phyloP scores from a whole-genome alignment of 2,329 filamentous ascomycete species.

The Aspergillus sp. region DNA sequence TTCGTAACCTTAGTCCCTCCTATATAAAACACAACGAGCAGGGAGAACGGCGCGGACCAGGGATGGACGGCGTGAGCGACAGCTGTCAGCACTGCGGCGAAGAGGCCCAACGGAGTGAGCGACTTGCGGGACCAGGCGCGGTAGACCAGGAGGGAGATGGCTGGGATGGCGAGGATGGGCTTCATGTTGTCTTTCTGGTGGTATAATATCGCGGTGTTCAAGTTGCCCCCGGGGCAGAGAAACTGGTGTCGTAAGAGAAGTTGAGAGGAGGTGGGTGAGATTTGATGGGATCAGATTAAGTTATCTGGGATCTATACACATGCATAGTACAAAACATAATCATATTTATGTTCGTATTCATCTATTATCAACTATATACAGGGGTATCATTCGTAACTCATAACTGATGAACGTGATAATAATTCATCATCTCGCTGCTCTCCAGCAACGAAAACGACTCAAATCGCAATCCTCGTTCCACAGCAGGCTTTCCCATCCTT shows the following conservation, averaged over 20 bases:
- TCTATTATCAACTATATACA: background rate
- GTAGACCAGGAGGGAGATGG: constrained; percentile 54
- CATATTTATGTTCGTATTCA: too few relatives aligned
- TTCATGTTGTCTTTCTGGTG: constrained; percentile 30
- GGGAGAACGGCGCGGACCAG: constrained; percentile 82
- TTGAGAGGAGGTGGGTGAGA: too few relatives aligned
- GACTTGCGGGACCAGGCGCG: constrained; percentile 66
- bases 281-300: too few relatives aligned
- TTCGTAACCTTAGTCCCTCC: constrained; percentile 78
- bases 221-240: too few relatives aligned
- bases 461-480: constrained; percentile 10
- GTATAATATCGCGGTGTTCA: background rate
- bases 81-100: constrained; percentile 66
- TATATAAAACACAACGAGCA: constrained; percentile 80
- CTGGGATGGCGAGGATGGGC: constrained; percentile 36
- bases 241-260: too few relatives aligned
- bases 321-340: too few relatives aligned
- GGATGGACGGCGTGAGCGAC: constrained; percentile 81
- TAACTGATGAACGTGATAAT: background rate
- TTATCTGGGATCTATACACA: too few relatives aligned
- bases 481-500: background rate
- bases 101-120: constrained; percentile 69
- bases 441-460: constrained; percentile 16
- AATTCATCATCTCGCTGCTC: constrained; percentile 9
- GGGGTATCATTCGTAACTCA: constrained; percentile 1